phyloP scores from a whole-genome alignment of 2,329 filamentous ascomycete species.

The Neurospora sp. region DNA sequence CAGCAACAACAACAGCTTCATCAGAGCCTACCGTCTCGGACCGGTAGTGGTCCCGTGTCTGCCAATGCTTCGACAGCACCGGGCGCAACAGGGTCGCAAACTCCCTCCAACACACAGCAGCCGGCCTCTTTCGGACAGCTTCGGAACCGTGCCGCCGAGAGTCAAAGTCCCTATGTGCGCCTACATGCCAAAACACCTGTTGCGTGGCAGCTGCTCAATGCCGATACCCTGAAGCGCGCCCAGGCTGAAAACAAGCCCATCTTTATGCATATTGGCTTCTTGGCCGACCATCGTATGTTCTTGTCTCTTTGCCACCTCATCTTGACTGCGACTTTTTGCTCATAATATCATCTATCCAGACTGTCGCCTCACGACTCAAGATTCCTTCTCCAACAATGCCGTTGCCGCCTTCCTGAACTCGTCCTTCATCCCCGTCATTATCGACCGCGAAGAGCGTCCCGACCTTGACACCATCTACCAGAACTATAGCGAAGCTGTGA shows the following conservation, averaged over 20 bases:
- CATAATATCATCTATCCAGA: slow-evolving; percentile 33
- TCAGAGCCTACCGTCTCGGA: background rate
- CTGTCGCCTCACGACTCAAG: slow-evolving; percentile 84
- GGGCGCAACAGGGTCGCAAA: background rate
- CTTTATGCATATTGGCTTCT: slow-evolving; percentile 91
- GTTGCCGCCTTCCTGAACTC: slow-evolving; percentile 77
- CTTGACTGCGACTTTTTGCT: background rate
- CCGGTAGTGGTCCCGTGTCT: background rate
- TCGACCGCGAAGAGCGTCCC: slow-evolving; percentile 88
- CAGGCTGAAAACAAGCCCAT: slow-evolving; percentile 77
- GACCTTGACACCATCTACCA: slow-evolving; percentile 95
- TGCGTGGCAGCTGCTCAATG: slow-evolving; percentile 82
- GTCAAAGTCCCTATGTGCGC: slow-evolving; percentile 50
- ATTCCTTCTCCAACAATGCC: slow-evolving; percentile 78
- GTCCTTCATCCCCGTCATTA: slow-evolving; percentile 81
- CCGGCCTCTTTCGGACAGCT: slow-evolving; percentile 11
- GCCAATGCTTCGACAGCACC: background rate
- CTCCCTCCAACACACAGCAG: background rate
- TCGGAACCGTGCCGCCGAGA: slow-evolving; percentile 28
- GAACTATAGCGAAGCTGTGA: slow-evolving; percentile 95
- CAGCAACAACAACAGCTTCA: background rate
- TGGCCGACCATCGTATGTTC: slow-evolving; percentile 80
- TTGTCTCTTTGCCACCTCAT: slow-evolving; percentile 5
- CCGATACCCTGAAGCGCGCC: slow-evolving; percentile 67
- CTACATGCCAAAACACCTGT: slow-evolving; percentile 74